A percentile compares a stretch with the other conserved stretches of the same genome.
Evolutionary conservation across 345 rosid species (phyloP).

Genomic region (Camelina hispida): DNA sequence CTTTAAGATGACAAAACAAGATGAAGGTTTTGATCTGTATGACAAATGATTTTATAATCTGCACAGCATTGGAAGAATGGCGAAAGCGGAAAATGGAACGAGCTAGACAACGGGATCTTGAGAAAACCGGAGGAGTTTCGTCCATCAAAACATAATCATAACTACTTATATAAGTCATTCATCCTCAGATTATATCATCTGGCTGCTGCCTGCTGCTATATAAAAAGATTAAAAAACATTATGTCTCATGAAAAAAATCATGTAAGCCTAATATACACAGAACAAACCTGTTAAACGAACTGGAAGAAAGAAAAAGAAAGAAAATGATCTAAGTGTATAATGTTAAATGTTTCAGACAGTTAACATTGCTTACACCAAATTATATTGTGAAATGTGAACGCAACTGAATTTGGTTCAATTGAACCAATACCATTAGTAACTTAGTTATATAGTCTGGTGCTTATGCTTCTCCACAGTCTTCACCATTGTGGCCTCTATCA

Average conservation of each 20-base stretch:
- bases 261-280: neutral
- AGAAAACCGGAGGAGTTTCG: constrained; percentile 62
- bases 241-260: neutral
- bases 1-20: neutral
- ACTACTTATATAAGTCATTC: neutral
- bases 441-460: neutral
- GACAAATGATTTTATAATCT: constrained; percentile 1
- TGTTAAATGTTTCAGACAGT: constrained; percentile 19
- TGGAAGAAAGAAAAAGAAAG: neutral
- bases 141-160: constrained; percentile 45
- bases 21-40: constrained; percentile 13
- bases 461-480: neutral
- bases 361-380: constrained; percentile 15
- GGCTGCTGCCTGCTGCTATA: neutral
- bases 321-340: neutral
- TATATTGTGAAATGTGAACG: neutral
- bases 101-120: constrained; percentile 70
- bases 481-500: neutral
- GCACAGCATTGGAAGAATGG: constrained; percentile 88
- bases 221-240: neutral
- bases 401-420: neutral
- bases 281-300: neutral
- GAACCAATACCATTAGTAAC: neutral
- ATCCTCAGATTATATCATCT: neutral
- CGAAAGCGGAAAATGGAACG: constrained; percentile 88